Conservation (phyloP, 2,329 filamentous ascomycete genomes). For the Neopestalotiopsis clavispora region DNA sequence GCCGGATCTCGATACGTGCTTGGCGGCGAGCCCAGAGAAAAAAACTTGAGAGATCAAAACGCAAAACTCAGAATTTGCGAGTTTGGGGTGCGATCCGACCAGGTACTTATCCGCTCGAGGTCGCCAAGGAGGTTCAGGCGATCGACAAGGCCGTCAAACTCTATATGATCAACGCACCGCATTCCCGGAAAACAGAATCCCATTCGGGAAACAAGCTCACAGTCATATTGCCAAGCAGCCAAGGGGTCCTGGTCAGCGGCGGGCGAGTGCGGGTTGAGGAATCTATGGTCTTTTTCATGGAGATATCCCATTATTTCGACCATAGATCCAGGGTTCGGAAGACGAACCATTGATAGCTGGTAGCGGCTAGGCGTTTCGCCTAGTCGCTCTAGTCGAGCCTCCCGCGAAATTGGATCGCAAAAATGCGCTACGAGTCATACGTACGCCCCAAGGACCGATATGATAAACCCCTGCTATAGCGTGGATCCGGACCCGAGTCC, state of each 20-base stretch:
- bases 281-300: background rate
- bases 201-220: background rate
- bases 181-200: background rate
- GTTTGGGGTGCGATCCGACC: background rate
- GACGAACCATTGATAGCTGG: background rate
- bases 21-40: background rate
- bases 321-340: background rate
- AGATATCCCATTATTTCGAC: background rate
- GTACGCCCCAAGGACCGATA: background rate
- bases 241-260: background rate
- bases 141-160: background rate
- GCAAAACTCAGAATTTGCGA: background rate
- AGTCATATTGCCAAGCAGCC: background rate
- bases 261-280: background rate
- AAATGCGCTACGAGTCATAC: background rate
- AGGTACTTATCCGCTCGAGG: background rate
- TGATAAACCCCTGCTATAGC: background rate
- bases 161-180: background rate
- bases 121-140: background rate
- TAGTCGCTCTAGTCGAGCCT: slow-evolving; percentile 1
- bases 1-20: background rate
- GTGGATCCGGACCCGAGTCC: background rate
- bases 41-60: background rate
- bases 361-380: background rate
- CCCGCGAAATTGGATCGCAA: background rate